phyloP scores from a whole-genome alignment of 78 protist species.

The Tieghemostelium lacteum region DNA sequence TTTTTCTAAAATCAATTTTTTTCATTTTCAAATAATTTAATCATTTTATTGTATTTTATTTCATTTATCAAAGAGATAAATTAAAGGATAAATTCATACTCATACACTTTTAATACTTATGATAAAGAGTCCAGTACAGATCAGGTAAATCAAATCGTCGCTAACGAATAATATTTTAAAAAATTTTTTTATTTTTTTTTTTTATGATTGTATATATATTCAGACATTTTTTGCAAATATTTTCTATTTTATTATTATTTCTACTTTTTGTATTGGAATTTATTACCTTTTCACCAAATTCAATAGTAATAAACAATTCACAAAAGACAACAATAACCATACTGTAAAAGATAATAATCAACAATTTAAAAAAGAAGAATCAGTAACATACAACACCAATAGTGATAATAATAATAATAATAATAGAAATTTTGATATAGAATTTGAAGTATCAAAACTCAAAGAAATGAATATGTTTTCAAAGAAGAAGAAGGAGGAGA shows the following conservation, averaged over 20 bases:
- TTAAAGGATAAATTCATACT: too few species aligned
- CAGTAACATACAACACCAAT: neutral
- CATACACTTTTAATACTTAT: too few species aligned
- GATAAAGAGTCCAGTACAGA: too few species aligned
- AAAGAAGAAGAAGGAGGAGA: neutral
- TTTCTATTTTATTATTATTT: conserved; percentile 16
- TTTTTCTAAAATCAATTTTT: neutral
- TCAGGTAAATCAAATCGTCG: neutral
- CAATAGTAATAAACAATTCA: neutral
- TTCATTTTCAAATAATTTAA: neutral
- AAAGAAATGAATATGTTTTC: neutral
- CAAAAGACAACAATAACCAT: neutral
- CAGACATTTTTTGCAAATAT: conserved; percentile 4
- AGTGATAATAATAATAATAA: neutral
- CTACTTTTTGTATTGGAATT: conserved; percentile 1
- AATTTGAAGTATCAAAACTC: neutral
- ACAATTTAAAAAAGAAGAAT: neutral
- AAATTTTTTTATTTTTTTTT: neutral
- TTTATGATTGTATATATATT: too few species aligned
- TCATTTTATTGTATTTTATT: too few species aligned
- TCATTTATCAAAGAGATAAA: too few species aligned
- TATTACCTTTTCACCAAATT: conserved; percentile 1
- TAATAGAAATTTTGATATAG: too few species aligned
- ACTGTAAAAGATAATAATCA: neutral
- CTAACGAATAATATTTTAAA: neutral